Evolutionary conservation across 225 moss, liverwort and hornwort species (phyloP).

Genomic region (Polytrichum formosum): DNA sequence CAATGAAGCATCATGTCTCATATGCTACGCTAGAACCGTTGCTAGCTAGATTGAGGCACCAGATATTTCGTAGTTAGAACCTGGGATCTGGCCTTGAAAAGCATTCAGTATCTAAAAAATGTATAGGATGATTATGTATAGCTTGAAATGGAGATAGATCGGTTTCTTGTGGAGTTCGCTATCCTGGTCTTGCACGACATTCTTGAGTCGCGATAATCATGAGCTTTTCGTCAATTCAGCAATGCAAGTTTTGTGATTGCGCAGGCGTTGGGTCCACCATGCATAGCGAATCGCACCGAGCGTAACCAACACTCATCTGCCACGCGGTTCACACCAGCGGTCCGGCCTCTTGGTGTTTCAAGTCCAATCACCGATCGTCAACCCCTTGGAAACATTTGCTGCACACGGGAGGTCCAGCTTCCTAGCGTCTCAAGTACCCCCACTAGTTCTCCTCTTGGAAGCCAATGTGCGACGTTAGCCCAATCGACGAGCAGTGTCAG

Average conservation of each 20-base stretch:
- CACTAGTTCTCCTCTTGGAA: no score
- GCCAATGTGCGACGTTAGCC: not conserved
- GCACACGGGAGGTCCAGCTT: not conserved
- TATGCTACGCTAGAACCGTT: no score
- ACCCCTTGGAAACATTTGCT: not conserved
- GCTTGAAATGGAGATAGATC: no score
- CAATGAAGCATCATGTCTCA: no score
- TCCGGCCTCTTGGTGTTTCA: not conserved
- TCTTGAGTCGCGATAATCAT: not conserved
- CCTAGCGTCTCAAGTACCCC: not conserved
- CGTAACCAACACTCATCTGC: slow-evolving; percentile 13
- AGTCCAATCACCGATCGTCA: not conserved
- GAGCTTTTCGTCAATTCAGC: no score
- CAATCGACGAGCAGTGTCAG: slow-evolving; percentile 2
- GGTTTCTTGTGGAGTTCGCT: not conserved
- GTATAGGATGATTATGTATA: no score
- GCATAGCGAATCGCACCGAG: not conserved
- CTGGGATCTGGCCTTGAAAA: no score
- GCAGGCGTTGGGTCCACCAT: not conserved
- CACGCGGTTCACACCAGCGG: not conserved
- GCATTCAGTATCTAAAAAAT: no score
- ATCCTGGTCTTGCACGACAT: not conserved
- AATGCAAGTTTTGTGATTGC: no score
- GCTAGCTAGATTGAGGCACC: no score
- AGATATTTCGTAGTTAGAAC: no score